These are phyloP conservation scores for Przewalskia tangutica DNA, from an alignment of 257 asterid species.

Conservation along the genomic window DNA sequence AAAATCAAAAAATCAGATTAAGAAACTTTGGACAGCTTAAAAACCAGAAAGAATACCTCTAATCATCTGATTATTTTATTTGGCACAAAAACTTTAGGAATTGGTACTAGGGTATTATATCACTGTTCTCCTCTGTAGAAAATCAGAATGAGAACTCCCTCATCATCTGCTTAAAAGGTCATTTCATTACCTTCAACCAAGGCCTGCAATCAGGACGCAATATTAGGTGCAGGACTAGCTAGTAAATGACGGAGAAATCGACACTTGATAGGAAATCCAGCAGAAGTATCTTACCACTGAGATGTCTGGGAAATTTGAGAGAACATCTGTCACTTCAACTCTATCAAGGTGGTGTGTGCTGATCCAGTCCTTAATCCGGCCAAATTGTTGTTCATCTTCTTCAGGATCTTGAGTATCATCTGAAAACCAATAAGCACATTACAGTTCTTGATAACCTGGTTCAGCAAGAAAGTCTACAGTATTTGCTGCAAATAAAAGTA, in stretches of 20 bases:
- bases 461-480: background rate
- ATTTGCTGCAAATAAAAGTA: constrained; percentile 1
- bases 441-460: constrained; percentile 1
- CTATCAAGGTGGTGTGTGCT: constrained; percentile 53
- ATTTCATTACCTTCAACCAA: constrained; percentile 67
- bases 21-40: background rate
- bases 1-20: constrained; percentile 8
- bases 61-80: background rate
- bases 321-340: constrained; percentile 54
- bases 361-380: constrained; percentile 75
- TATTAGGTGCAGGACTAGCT: constrained; percentile 2
- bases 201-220: constrained; percentile 33
- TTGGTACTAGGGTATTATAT: constrained; percentile 3
- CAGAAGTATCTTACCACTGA: constrained; percentile 41
- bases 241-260: background rate
- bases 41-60: background rate
- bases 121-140: constrained; percentile 8
- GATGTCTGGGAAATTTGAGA: constrained; percentile 75
- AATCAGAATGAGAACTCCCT: constrained; percentile 1
- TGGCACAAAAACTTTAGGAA: background rate
- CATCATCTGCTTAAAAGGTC: constrained; percentile 16
- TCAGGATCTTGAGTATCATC: constrained; percentile 82
- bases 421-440: constrained; percentile 18
- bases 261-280: background rate
- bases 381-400: constrained; percentile 66